Conservation (phyloP, 1,139 yeast genomes). For the Nakaseomyces bracarensis region DNA sequence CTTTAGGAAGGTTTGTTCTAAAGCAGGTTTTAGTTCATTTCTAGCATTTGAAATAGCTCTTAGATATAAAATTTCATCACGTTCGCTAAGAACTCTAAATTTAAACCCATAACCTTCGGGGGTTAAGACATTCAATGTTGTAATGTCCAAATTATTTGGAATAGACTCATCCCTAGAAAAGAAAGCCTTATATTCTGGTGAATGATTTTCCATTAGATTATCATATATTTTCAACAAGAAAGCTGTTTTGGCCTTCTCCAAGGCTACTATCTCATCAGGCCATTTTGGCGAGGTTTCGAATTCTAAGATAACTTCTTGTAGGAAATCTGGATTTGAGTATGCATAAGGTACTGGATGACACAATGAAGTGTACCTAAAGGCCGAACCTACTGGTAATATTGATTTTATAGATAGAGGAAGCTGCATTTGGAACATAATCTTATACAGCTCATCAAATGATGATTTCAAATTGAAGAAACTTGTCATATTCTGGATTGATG, state of each 20-base stretch:
- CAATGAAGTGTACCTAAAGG: constrained; percentile 65
- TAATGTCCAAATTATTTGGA: constrained; percentile 55
- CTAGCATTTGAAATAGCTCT: constrained; percentile 58
- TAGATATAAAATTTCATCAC: constrained; percentile 67
- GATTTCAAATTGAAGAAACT: constrained; percentile 50
- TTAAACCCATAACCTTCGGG: constrained; percentile 86
- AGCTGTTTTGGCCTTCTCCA: constrained; percentile 87
- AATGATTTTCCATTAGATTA: constrained; percentile 38
- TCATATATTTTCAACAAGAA: constrained; percentile 70
- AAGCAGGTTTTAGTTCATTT: constrained; percentile 48
- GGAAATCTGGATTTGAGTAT: constrained; percentile 64
- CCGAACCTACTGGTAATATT: constrained; percentile 62
- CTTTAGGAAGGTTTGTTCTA: constrained; percentile 56
- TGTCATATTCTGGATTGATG: constrained; percentile 43
- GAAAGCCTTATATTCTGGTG: constrained; percentile 47
- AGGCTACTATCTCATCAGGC: constrained; percentile 86
- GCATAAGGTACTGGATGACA: constrained; percentile 82
- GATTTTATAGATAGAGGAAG: constrained; percentile 70
- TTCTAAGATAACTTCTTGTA: constrained; percentile 73
- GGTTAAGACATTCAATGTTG: constrained; percentile 57
- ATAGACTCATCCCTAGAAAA: constrained; percentile 57
- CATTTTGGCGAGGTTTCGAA: constrained; percentile 87
- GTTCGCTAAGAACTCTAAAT: constrained; percentile 65
- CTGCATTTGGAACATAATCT: constrained; percentile 38
- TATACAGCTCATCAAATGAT: constrained; percentile 61